Evolutionary conservation across 108 stramenopile species (phyloP).

Genomic region (Cylindrotheca fusiformis): DNA sequence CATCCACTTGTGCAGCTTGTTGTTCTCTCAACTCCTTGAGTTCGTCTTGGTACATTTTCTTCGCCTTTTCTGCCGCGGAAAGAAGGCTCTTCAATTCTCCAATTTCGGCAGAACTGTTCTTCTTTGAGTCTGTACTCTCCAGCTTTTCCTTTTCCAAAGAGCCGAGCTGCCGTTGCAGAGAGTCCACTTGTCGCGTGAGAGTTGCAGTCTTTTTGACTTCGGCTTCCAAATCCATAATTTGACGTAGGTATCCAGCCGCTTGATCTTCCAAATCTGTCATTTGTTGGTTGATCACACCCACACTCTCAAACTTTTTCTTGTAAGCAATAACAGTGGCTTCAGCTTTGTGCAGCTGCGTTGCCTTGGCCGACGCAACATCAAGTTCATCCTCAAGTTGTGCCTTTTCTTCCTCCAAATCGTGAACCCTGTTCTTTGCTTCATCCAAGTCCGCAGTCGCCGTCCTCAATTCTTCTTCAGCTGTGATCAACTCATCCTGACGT

Average conservation of each 20-base stretch:
- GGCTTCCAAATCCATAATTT: slow-evolving; percentile 80
- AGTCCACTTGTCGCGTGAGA: slow-evolving; percentile 59
- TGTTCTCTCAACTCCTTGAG: slow-evolving; percentile 71
- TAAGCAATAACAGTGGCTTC: slow-evolving; percentile 78
- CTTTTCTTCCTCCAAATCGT: slow-evolving; percentile 65
- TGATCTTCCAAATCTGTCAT: slow-evolving; percentile 80
- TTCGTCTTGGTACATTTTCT: slow-evolving; percentile 80
- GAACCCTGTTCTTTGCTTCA: slow-evolving; percentile 57
- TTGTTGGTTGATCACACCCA: slow-evolving; percentile 75
- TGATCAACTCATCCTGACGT: slow-evolving; percentile 65
- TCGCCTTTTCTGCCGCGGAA: slow-evolving; percentile 63
- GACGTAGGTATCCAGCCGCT: slow-evolving; percentile 67
- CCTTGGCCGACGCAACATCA: slow-evolving; percentile 79
- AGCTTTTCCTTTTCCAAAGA: slow-evolving; percentile 40
- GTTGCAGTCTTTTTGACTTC: slow-evolving; percentile 69
- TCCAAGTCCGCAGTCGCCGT: slow-evolving; percentile 58
- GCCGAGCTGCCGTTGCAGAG: slow-evolving; percentile 41
- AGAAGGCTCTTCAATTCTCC: slow-evolving; percentile 59
- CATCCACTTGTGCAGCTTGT: slow-evolving; percentile 59
- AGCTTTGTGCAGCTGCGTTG: slow-evolving; percentile 70
- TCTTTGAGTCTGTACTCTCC: slow-evolving; percentile 37
- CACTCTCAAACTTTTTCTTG: slow-evolving; percentile 74
- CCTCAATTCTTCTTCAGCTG: slow-evolving; percentile 57
- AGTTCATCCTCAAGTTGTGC: slow-evolving; percentile 82
- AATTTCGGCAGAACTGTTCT: slow-evolving; percentile 56